Evolutionary conservation across 2,329 filamentous ascomycete species (phyloP).

Genomic region (Colletotrichum sp.): DNA sequence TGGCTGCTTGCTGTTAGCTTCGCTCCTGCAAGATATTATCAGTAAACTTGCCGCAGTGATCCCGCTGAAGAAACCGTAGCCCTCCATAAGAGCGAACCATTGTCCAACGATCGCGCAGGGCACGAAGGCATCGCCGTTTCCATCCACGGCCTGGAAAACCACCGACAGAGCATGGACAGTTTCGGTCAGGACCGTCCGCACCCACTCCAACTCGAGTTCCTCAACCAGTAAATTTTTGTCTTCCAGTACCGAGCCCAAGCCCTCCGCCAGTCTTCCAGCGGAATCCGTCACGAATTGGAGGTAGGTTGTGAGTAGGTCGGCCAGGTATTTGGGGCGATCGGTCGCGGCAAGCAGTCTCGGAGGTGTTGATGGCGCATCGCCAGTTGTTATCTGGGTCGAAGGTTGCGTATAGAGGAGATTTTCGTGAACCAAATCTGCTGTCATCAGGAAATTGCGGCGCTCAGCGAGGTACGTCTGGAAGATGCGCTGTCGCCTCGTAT

Average conservation of each 20-base stretch:
- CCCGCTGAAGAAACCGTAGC: constrained; percentile 72
- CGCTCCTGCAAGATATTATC: neutral
- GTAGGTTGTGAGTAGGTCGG: constrained; percentile 53
- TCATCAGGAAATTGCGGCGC: constrained; percentile 70
- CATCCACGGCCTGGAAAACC: constrained; percentile 72
- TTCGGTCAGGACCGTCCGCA: constrained; percentile 69
- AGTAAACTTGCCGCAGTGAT: constrained; percentile 58
- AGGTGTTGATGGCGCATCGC: neutral
- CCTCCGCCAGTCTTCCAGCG: constrained; percentile 54
- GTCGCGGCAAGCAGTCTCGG: neutral
- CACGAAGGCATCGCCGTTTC: constrained; percentile 58
- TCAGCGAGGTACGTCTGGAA: constrained; percentile 76
- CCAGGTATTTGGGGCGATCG: constrained; percentile 37
- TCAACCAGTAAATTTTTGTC: constrained; percentile 54
- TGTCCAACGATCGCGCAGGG: constrained; percentile 63
- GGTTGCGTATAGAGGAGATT: constrained; percentile 48
- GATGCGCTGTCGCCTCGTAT: constrained; percentile 70
- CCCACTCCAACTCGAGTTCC: constrained; percentile 63
- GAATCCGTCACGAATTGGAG: constrained; percentile 51
- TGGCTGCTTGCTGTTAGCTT: constrained; percentile 26
- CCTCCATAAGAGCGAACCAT: constrained; percentile 78
- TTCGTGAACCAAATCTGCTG: constrained; percentile 60
- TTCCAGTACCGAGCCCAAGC: constrained; percentile 57
- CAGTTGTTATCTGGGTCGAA: constrained; percentile 16
- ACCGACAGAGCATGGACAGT: constrained; percentile 76